Percentiles rank a stretch among this genome's conserved stretches.
phyloP scores from a whole-genome alignment of 108 stramenopile species.

The Cylindrotheca fusiformis region DNA sequence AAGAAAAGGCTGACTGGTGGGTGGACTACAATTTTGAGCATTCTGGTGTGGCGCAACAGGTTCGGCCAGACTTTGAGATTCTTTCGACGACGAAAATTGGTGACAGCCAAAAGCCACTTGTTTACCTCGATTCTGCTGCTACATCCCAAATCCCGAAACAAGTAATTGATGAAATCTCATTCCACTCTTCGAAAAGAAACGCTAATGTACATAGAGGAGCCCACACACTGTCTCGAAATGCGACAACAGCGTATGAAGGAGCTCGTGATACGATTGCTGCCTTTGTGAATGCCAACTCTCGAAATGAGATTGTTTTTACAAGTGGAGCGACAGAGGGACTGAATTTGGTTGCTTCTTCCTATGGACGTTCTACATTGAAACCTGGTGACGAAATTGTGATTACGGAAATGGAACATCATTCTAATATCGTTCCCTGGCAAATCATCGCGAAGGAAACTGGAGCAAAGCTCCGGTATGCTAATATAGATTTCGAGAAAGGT shows the following conservation, averaged over 20 bases:
- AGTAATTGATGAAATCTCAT: slow-evolving; percentile 73
- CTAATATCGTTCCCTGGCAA: slow-evolving; percentile 97
- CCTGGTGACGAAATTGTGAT: slow-evolving; percentile 90
- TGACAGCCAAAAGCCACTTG: slow-evolving; percentile 48
- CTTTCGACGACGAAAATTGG: slow-evolving; percentile 21
- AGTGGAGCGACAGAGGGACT: slow-evolving; percentile 93
- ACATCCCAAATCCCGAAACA: slow-evolving; percentile 92
- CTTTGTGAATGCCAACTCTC: slow-evolving; percentile 76
- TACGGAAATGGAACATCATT: slow-evolving; percentile 94
- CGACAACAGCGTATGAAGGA: slow-evolving; percentile 87
- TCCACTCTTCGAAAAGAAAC: slow-evolving; percentile 75
- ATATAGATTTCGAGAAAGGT: slow-evolving; percentile 44
- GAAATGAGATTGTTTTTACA: slow-evolving; percentile 92
- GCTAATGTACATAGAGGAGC: slow-evolving; percentile 96
- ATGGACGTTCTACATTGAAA: slow-evolving; percentile 38
- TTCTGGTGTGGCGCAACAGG: slow-evolving; percentile 31
- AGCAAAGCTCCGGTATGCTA: slow-evolving; percentile 69
- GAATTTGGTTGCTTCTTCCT: slow-evolving; percentile 86
- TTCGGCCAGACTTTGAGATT: slow-evolving; percentile 48
- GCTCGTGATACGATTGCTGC: slow-evolving; percentile 78
- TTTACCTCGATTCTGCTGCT: slow-evolving; percentile 95
- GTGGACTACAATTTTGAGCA: slow-evolving; percentile 6
- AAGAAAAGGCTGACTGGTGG: slow-evolving; percentile 27
- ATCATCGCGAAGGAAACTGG: slow-evolving; percentile 71
- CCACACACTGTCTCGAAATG: slow-evolving; percentile 78